Conservation (phyloP, 257 asterid species). For the Linaria vulgaris region DNA sequence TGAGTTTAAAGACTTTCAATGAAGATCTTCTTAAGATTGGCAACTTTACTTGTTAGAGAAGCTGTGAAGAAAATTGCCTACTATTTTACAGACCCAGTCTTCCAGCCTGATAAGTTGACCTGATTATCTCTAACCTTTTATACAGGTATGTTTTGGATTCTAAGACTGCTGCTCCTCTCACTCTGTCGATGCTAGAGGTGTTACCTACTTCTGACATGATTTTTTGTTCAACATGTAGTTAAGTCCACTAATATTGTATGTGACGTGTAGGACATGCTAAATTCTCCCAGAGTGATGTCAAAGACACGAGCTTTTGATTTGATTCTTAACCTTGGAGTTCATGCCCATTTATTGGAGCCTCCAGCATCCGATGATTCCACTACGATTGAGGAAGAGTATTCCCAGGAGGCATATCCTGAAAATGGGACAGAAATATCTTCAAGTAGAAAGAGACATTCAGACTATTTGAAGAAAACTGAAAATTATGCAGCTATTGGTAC, state of each 20-base stretch:
- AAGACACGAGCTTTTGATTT: constrained; percentile 94
- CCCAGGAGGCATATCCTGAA: constrained; percentile 69
- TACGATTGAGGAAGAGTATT: constrained; percentile 72
- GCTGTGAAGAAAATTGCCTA: constrained; percentile 2
- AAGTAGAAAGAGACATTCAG: constrained; percentile 48
- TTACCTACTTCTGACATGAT: constrained; percentile 31
- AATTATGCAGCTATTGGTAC: constrained; percentile 68
- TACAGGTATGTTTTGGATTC: constrained; percentile 96
- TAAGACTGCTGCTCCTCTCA: constrained; percentile 88
- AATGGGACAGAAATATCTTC: constrained; percentile 62
- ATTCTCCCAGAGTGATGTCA: constrained; percentile 77
- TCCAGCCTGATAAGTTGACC: constrained; percentile 28
- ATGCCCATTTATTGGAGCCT: constrained; percentile 96
- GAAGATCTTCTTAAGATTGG: constrained; percentile 8
- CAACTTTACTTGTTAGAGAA: constrained; percentile 9
- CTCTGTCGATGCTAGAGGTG: constrained; percentile 95
- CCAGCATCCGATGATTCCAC: constrained; percentile 75
- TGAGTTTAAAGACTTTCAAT: constrained; percentile 17
- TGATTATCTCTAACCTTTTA: constrained; percentile 30
- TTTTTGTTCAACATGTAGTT: constrained; percentile 23
- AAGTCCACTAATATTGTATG: constrained; percentile 30
- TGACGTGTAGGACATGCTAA: constrained; percentile 80
- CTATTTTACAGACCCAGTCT: constrained; percentile 14
- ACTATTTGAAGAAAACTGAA: constrained; percentile 48
- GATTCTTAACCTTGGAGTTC: constrained; percentile 95